Evolutionary conservation across 805 yeast species (phyloP).

Genomic region (Myxozyma kluyveri): DNA sequence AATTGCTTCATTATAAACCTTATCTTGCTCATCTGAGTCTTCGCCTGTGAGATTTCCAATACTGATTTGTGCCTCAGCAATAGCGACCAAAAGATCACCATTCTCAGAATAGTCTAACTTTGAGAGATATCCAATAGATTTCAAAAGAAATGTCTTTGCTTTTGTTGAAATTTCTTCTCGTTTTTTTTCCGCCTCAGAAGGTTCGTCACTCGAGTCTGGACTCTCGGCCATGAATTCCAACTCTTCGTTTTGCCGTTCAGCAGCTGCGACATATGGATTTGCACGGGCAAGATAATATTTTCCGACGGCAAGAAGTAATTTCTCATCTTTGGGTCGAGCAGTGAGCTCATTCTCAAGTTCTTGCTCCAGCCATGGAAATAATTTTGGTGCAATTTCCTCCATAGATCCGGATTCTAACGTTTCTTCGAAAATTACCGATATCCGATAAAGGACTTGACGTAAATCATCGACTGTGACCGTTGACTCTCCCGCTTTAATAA

Average conservation of each 20-base stretch:
- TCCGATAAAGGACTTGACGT: constrained; percentile 3
- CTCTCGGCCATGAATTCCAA: too few relatives aligned
- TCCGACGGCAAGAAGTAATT: constrained; percentile 34
- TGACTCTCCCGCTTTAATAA: background rate
- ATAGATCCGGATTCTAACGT: constrained; percentile 23
- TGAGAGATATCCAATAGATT: constrained; percentile 6
- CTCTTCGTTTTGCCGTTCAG: constrained; percentile 34
- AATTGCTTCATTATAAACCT: constrained; percentile 67
- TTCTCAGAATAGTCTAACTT: constrained; percentile 1
- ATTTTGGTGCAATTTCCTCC: constrained; percentile 18
- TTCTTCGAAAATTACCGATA: constrained; percentile 19
- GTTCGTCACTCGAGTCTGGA: constrained; percentile 18
- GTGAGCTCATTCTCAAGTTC: background rate
- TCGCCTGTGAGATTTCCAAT: constrained; percentile 70
- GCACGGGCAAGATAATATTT: constrained; percentile 36
- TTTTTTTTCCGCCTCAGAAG: constrained; percentile 1
- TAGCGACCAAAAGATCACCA: constrained; percentile 34
- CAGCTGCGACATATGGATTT: constrained; percentile 33
- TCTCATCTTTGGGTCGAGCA: background rate
- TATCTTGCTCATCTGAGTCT: constrained; percentile 64
- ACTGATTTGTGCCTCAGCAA: constrained; percentile 82
- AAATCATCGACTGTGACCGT: background rate
- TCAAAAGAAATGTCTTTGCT: constrained; percentile 8
- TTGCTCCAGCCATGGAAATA: constrained; percentile 22
- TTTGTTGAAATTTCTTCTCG: background rate